Percentiles rank a stretch among this genome's conserved stretches.
These are phyloP conservation scores for Phytophthora aleatoria DNA, from an alignment of 352 stramenopile genomes.

Conservation along the genomic window DNA sequence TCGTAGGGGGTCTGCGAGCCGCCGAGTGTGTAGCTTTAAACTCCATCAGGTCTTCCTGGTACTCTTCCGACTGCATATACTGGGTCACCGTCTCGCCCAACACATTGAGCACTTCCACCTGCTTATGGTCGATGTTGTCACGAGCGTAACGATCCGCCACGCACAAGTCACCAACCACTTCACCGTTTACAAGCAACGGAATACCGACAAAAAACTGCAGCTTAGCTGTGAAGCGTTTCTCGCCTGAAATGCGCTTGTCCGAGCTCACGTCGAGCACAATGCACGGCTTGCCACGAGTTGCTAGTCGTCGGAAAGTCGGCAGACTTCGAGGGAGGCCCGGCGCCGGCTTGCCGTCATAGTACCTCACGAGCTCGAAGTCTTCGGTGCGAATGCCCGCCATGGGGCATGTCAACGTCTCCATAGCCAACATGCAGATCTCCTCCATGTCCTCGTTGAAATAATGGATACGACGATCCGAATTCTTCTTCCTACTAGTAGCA, in stretches of 20 bases:
- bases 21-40: slow-evolving; percentile 56
- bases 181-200: slow-evolving; percentile 80
- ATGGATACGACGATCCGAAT: slow-evolving; percentile 62
- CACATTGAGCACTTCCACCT: slow-evolving; percentile 86
- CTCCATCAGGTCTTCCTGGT: slow-evolving; percentile 73
- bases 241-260: slow-evolving; percentile 88
- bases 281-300: slow-evolving; percentile 84
- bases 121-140: slow-evolving; percentile 83
- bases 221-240: slow-evolving; percentile 83
- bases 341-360: slow-evolving; percentile 62
- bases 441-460: slow-evolving; percentile 91
- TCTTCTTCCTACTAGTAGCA: slow-evolving; percentile 43
- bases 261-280: slow-evolving; percentile 88
- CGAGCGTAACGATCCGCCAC: slow-evolving; percentile 81
- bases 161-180: slow-evolving; percentile 87
- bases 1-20: slow-evolving; percentile 28
- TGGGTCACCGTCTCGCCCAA: slow-evolving; percentile 87
- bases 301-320: slow-evolving; percentile 86
- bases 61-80: slow-evolving; percentile 89
- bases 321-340: slow-evolving; percentile 72
- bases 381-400: slow-evolving; percentile 89
- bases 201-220: slow-evolving; percentile 91
- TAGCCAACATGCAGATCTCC: slow-evolving; percentile 88
- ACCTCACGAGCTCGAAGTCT: slow-evolving; percentile 88
- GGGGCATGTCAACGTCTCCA: slow-evolving; percentile 85